Evolutionary conservation across 2,329 filamentous ascomycete species (phyloP).

Genomic region (Aspergillus aculeatinus): DNA sequence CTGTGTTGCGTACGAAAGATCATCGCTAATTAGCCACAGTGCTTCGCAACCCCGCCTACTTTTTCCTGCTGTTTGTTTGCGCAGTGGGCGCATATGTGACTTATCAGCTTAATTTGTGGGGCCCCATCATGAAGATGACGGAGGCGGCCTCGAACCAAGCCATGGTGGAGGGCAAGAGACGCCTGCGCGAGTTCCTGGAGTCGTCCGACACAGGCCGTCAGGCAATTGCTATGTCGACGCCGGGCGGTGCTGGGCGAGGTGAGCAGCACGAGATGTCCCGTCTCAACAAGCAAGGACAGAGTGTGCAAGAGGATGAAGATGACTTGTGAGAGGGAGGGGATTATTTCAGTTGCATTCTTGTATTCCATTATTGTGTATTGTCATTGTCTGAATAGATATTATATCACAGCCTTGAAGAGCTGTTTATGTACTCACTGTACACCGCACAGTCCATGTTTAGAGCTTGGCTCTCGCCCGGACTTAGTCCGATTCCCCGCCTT

Average conservation of each 20-base stretch:
- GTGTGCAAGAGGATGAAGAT: constrained; percentile 28
- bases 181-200: constrained; percentile 84
- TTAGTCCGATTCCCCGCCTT: constrained; percentile 14
- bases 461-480: constrained; percentile 5
- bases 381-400: constrained; percentile 5
- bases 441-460: not conserved
- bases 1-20: not conserved
- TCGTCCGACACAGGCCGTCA: constrained; percentile 80
- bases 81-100: constrained; percentile 80
- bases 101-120: constrained; percentile 91
- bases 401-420: not conserved
- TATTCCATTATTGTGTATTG: constrained; percentile 12
- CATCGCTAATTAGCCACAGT: constrained; percentile 55
- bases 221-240: constrained; percentile 71
- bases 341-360: constrained; percentile 7
- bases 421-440: not conserved
- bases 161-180: constrained; percentile 86
- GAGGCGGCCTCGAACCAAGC: constrained; percentile 86
- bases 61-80: constrained; percentile 78
- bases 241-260: constrained; percentile 34
- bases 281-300: constrained; percentile 29
- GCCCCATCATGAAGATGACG: constrained; percentile 92
- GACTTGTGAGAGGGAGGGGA: constrained; percentile 31
- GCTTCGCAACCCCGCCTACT: constrained; percentile 88
- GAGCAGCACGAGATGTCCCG: constrained; percentile 61